Base-by-base conservation (phyloP, 306 rosid species). In the Casuarina glauca region DNA sequence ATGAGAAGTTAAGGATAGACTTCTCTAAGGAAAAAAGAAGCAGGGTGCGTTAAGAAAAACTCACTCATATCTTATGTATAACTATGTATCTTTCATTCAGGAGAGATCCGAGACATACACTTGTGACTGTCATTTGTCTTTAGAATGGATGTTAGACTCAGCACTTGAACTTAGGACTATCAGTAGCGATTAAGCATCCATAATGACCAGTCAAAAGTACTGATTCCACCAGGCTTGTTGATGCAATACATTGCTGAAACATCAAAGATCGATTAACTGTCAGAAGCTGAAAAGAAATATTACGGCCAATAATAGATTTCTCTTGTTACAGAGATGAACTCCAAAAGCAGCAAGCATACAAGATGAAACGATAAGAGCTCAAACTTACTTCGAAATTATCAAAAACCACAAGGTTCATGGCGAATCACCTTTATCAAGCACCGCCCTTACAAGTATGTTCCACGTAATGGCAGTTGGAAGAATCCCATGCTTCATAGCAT, bases 371-470 rank as follows among this genome's bases (percentile, higher is more conserved):
- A 6, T 6, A 39, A 5, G 49, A 39, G 48, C 48, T 64, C 9
- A 39, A 38, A 77, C 81, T 52, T 72, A 70, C 62, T 44, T 45
- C 50, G 49, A 78, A 35, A 12, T 76, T 46, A 36, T 62, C 35
- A 78, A 13, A 53, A 36, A 61, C 74, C 61, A 53, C 77, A 63
- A 57, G 32, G 74, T 76, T 83, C 81, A 82, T 48, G 68, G 82
- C 43, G 77, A 79, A 55, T 78, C 76, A 6, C 80, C 88, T 61
- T 45, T 76, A 69, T 73, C 75, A 64, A 86, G 66, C 72, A 92
- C 91, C 15, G 91, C 97, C 85, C 98, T 88, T 79, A 96, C 94
- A 79, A 96, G 90, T 81, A 95, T 91, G 79, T 87, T 49, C 99
- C 97, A 95, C 13, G 97, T 95, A 82, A 91, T 84, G 72, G 79